phyloP scores from a whole-genome alignment of 2,329 filamentous ascomycete genomes.

The Aaosphaeria arxii region DNA sequence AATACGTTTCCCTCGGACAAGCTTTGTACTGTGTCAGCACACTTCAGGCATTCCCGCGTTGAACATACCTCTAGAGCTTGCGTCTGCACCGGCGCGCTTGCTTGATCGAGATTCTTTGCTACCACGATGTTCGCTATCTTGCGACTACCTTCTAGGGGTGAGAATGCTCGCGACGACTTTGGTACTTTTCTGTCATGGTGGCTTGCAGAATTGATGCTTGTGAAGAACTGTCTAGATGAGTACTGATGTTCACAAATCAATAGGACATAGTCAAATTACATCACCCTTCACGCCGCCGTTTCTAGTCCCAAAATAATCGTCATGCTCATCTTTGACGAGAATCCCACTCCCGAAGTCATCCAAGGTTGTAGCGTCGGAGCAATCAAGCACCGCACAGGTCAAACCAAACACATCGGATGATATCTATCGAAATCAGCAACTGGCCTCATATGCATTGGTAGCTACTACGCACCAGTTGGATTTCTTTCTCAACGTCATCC shows the following conservation, averaged over 20 bases:
- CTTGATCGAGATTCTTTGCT: constrained; percentile 73
- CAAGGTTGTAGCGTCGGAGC: constrained; percentile 68
- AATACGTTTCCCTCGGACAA: constrained; percentile 76
- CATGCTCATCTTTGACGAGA: constrained; percentile 43
- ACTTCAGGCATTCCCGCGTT: neutral
- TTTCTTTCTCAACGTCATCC: constrained; percentile 68
- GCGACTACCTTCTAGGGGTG: constrained; percentile 42
- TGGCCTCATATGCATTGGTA: neutral
- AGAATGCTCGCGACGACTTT: constrained; percentile 29
- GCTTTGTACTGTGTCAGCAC: constrained; percentile 49
- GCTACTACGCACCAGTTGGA: constrained; percentile 59
- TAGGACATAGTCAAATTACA: constrained; percentile 7
- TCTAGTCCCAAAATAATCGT: constrained; percentile 19
- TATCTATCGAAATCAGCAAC: constrained; percentile 48
- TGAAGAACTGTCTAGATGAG: neutral
- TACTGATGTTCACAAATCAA: neutral
- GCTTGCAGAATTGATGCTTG: neutral
- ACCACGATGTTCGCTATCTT: constrained; percentile 80
- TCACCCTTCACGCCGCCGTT: constrained; percentile 8
- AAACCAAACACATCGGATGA: constrained; percentile 71
- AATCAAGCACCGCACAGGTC: constrained; percentile 67
- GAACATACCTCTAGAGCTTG: constrained; percentile 62
- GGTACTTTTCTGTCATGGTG: constrained; percentile 20
- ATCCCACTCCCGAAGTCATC: constrained; percentile 78
- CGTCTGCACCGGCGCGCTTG: constrained; percentile 74